Evolutionary conservation across 371 early-diverging fungal species (phyloP), one percentile per base, ranked within the genome.

Genomic region (Lichtheimia ramosa): DNA sequence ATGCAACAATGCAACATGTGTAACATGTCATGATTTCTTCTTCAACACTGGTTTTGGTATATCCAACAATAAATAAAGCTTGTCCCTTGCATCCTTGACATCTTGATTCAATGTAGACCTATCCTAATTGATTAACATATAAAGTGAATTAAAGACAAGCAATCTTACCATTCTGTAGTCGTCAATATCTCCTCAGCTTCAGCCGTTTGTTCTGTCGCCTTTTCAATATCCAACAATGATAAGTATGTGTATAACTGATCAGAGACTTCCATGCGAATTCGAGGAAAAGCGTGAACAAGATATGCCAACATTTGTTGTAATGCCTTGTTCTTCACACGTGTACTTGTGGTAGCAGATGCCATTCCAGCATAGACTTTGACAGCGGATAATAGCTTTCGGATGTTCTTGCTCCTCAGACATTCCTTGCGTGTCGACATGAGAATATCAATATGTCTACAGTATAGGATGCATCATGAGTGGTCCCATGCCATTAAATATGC

Each of bases 361-460:
- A 82, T 58, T 3, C 82, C 82, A 39, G 66, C 69, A 69, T 78
- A 83, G 71, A 83, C 71, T 65, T 73, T 78, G 40, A 80, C 66
- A n/a, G 70, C 66, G 23, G 79, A 73, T 28, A 68, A 39, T 15
- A 83, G 28, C 56, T 83, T 83, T 40, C 69, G 66, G 10, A 81
- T 54, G 60, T 78, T 79, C 60, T 70, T 69, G 50, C 63, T 60
- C 42, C 70, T 78, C 41, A 76, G 65, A 0, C 61, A 58, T 56
- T 78, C 81, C 56, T 77, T 79, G 43, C 65, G 62, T 3, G 64
- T 63, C 27, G 57, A 49, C 2, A 56, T 51, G 40, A 71, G 63
- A 3, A 79, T 49, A 49, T 70, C 68, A 43, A 55, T 23, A 53
- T 77, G 78, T 18, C 74, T 74, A 62, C 10, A 34, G 48, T 56